Evolutionary conservation across 768 basidiomycete genomes (phyloP).

Genomic region (Trametes cinnabarina): DNA sequence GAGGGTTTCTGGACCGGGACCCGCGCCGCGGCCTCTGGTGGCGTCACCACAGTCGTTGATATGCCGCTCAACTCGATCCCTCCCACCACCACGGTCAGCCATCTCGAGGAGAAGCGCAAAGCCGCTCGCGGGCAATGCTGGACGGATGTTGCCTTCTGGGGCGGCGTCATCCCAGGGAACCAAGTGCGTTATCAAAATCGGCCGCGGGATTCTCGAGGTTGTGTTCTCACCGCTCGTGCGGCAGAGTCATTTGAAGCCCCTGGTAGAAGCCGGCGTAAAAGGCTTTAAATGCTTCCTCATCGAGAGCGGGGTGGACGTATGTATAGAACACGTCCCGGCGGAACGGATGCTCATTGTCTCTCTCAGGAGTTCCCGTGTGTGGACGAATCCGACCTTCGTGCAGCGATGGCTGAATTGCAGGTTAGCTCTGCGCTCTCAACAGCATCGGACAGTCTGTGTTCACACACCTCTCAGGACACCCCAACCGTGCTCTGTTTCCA

Average conservation of each 20-base stretch:
- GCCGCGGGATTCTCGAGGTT: neutral
- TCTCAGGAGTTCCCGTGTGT: conserved; percentile 91
- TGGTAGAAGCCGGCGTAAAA: conserved; percentile 79
- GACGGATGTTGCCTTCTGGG: conserved; percentile 90
- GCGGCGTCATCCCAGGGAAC: conserved; percentile 92
- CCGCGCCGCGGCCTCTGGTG: conserved; percentile 84
- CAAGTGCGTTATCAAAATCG: conserved; percentile 44
- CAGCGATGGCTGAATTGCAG: conserved; percentile 73
- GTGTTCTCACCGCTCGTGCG: neutral
- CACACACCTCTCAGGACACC: conserved; percentile 45
- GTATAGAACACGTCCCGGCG: conserved; percentile 9
- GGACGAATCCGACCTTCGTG: conserved; percentile 58
- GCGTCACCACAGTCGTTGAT: conserved; percentile 93
- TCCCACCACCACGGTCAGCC: conserved; percentile 82
- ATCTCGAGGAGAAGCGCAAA: conserved; percentile 67
- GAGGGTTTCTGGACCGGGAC: conserved; percentile 95
- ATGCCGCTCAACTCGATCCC: conserved; percentile 99
- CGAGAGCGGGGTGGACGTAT: conserved; percentile 90
- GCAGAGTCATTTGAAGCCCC: conserved; percentile 70
- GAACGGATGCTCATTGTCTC: neutral
- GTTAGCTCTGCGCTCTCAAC: conserved; percentile 36
- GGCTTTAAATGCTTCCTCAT: conserved; percentile 98
- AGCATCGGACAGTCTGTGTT: neutral
- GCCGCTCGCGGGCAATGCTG: conserved; percentile 74
- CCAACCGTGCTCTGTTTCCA: conserved; percentile 84